Conservation (phyloP, 257 asterid genomes). For the Nicotiana attenuata region DNA sequence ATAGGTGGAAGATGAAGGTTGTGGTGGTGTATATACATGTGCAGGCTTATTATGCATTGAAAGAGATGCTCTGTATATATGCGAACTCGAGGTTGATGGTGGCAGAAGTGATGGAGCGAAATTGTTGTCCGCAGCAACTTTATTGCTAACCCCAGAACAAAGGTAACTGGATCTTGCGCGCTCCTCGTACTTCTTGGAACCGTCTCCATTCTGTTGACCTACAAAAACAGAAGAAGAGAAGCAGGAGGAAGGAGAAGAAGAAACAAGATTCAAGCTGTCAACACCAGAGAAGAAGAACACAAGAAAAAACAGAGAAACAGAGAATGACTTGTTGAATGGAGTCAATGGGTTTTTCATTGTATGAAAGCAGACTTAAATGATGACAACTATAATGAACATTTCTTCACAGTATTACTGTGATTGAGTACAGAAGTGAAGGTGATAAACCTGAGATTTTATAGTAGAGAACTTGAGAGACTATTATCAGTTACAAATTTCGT, state of each 20-base stretch:
- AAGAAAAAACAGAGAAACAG: background rate
- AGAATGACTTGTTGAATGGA: background rate
- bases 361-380: background rate
- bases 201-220: background rate
- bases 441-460: background rate
- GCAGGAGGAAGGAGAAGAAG: background rate
- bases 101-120: background rate
- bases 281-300: background rate
- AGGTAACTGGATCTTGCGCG: background rate
- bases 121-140: background rate
- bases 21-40: background rate
- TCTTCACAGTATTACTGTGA: background rate
- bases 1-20: background rate
- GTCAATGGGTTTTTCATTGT: background rate
- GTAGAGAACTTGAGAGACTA: background rate
- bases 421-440: background rate
- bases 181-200: background rate
- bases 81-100: background rate
- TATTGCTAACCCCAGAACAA: background rate
- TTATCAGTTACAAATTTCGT: background rate
- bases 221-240: background rate
- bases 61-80: background rate
- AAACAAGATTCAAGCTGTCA: background rate
- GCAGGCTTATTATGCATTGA: background rate
- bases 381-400: background rate